Evolutionary conservation across 441 rosid species (phyloP), one percentile per base, ranked within the genome.

Genomic region (Arabidopsis lyrata): DNA sequence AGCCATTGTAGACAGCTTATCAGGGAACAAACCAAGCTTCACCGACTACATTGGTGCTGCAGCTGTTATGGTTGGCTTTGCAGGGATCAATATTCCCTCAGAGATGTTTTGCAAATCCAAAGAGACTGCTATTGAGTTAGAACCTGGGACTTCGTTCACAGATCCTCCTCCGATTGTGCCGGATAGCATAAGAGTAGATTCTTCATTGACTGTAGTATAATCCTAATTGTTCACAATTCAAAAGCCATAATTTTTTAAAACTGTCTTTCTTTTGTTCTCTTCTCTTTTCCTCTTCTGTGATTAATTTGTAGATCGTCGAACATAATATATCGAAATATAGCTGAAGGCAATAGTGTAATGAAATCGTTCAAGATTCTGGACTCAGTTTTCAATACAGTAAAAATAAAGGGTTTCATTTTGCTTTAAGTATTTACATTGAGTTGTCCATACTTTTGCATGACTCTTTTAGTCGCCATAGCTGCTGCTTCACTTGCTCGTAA

Each of bases 401-500:
- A 41, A 54, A 36, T 2, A 18, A 38, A 55, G 0, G 0, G 62
- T 65, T 62, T 42, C 13, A 32, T 49, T n/a, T 35, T 8, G 20
- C 39, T 0, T 73, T 86, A 34, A 73, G 82, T 54, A 0, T 88
- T 73, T 49, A 81, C 82, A 67, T 86, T 85, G 61, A 78, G 20
- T 48, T 81, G 80, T 2, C 96, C 93, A 9, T 91, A 88, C 78
- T 89, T 93, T 62, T 93, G 88, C 98, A 90, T 93, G 34, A 95
- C 98, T 84, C 78, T 88, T 75, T 83, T 88, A 0, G 98, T 84
- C 1, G 97, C 98, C 50, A 91, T 79, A 2, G 99, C 86, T 0
- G 99, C 99, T 20, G 97, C 99, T 78, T 95, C 98, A 50, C 97
- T 86, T 12, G 98, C 98, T 0, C 91, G 82, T 65, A 87, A 27